Conservation (phyloP, 1,284 basidiomycete species). For the Omphalotus olearius region DNA sequence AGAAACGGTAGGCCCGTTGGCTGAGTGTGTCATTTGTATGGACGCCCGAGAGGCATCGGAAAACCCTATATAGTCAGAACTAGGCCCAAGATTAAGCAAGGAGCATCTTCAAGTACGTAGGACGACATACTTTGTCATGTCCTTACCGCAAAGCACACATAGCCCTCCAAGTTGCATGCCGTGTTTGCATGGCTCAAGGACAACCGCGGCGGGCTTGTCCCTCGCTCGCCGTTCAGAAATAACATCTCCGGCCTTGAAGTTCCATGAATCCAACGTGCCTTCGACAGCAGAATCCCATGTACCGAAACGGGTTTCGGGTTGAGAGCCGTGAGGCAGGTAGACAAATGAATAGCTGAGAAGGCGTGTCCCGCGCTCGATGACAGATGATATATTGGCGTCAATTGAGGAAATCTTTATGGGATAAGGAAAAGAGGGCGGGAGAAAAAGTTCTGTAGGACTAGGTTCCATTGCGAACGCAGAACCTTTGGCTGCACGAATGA, state of each 20-base stretch:
- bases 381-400: constrained; percentile 39
- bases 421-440: constrained; percentile 72
- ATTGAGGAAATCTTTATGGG: constrained; percentile 75
- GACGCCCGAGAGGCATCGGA: constrained; percentile 76
- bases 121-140: constrained; percentile 79
- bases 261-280: constrained; percentile 68
- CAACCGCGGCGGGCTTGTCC: constrained; percentile 54
- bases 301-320: constrained; percentile 71
- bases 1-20: constrained; percentile 74
- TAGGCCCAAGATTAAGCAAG: constrained; percentile 27
- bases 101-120: constrained; percentile 10
- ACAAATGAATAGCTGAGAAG: constrained; percentile 80
- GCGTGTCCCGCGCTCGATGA: constrained; percentile 64
- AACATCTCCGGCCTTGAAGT: constrained; percentile 53
- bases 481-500: not conserved
- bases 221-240: constrained; percentile 53
- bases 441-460: constrained; percentile 59
- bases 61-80: constrained; percentile 83
- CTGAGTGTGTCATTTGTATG: constrained; percentile 84
- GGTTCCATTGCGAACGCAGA: constrained; percentile 30
- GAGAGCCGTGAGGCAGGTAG: constrained; percentile 39
- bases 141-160: constrained; percentile 91
- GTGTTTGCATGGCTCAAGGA: constrained; percentile 89
- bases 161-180: constrained; percentile 89
- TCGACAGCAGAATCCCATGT: constrained; percentile 86